phyloP scores from a whole-genome alignment of 768 basidiomycete species.

The Termitomyces sp. region DNA sequence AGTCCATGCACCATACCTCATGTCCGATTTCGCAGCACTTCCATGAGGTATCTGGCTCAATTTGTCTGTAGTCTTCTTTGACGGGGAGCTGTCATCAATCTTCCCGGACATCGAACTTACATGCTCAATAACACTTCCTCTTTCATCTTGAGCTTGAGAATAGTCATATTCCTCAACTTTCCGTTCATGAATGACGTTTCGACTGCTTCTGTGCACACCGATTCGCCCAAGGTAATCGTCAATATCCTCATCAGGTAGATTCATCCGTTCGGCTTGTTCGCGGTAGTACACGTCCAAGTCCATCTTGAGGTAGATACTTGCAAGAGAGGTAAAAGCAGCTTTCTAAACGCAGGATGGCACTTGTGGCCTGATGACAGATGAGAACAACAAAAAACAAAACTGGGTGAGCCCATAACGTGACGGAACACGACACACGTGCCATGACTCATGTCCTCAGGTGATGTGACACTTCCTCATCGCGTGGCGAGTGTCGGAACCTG shows the following conservation, averaged over 20 bases:
- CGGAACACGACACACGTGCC: constrained; percentile 1
- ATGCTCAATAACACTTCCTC: neutral
- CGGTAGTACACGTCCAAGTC: constrained; percentile 43
- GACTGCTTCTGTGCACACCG: constrained; percentile 12
- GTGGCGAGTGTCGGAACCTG: neutral
- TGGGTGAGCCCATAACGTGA: neutral
- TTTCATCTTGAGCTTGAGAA: neutral
- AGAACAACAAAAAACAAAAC: neutral
- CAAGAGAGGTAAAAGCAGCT: neutral
- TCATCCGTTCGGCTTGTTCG: constrained; percentile 52
- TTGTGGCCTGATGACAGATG: neutral
- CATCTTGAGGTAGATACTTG: constrained; percentile 16
- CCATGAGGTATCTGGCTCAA: neutral
- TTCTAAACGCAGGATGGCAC: constrained; percentile 4
- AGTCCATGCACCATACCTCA: constrained; percentile 1
- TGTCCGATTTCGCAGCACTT: neutral
- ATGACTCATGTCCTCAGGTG: neutral
- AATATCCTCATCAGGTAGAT: constrained; percentile 45
- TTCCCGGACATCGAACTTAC: neutral
- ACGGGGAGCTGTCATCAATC: neutral
- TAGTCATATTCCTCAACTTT: neutral
- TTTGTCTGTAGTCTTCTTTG: neutral
- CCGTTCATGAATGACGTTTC: neutral
- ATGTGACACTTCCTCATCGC: neutral
- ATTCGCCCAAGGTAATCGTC: constrained; percentile 38